These are phyloP conservation scores for Hanseniaspora nectarophila DNA, from an alignment of 805 yeast species.

Conservation along the genomic window DNA sequence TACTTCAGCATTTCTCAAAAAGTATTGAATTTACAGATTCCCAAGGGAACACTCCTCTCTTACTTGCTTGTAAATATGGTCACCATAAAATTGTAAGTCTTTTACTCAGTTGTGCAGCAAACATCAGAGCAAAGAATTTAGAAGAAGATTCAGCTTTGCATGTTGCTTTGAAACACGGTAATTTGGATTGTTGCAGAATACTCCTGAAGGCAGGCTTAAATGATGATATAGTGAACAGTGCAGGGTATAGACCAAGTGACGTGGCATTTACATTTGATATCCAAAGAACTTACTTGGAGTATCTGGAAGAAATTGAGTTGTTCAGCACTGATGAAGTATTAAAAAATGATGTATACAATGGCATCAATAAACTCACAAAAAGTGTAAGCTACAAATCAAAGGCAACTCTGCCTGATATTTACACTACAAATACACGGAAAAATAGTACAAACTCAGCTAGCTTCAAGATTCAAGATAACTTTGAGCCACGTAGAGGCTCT, in stretches of 20 bases:
- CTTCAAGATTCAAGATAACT: background rate
- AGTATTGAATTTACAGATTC: conserved; percentile 40
- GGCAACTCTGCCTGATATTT: conserved; percentile 4
- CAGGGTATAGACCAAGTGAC: conserved; percentile 58
- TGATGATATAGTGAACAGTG: conserved; percentile 37
- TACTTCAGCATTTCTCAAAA: conserved; percentile 53
- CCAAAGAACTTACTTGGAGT: conserved; percentile 31
- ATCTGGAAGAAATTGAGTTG: conserved; percentile 19
- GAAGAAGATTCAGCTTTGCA: conserved; percentile 78
- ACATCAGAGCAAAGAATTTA: conserved; percentile 56
- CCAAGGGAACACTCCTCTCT: conserved; percentile 51
- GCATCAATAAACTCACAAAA: background rate
- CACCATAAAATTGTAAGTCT: conserved; percentile 52
- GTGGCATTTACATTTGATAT: conserved; percentile 45
- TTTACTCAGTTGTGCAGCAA: conserved; percentile 64
- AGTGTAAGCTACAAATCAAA: background rate
- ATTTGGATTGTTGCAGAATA: conserved; percentile 42
- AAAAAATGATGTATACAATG: background rate
- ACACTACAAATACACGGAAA: background rate
- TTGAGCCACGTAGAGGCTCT: background rate
- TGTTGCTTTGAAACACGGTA: conserved; percentile 63
- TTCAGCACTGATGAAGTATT: background rate
- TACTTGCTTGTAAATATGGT: conserved; percentile 51
- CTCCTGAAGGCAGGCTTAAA: conserved; percentile 38
- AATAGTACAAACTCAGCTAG: background rate